Evolutionary conservation across 2,329 filamentous ascomycete genomes (phyloP), one percentile per base, ranked within the genome.

Genomic region (Aulographum hederae): DNA sequence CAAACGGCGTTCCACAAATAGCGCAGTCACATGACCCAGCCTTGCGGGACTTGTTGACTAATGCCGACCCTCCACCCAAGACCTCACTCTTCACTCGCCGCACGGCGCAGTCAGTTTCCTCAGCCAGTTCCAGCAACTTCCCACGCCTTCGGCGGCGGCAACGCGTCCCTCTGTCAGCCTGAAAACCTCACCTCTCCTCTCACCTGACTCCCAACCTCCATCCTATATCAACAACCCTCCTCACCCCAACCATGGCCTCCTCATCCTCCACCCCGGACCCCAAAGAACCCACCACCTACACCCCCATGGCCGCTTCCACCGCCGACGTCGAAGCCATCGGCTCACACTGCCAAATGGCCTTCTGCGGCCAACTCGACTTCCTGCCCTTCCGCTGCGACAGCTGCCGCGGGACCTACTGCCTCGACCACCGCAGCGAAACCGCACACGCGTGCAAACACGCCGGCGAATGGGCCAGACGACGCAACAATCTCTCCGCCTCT

Each of bases 311-410:
- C 46, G n/a, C n/a, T n/a, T 28, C 26, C 15, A 67, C 72, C 46
- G 66, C 65, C 50, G 85, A 94, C 56, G 76, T 85, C 30, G 76
- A 80, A 45, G 69, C 85, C 16, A 77, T 95, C 43, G 89, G 89
- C 54, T 71, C 71, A 38, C 85, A 94, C 61, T 98, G 89, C 67
- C 73, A 94, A 53, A 76, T 79, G 56, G 63, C 77, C 41, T 91
- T 82, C 63, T 98, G 89, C 64, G 78, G 85, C 51, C 79, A 89
- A 50, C 78, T 95, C 37, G 89, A 95, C 57, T 95, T 98, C 54
- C 71, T 98, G 4, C 89, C 89, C 3, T 95, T 95, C 55, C 68
- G 73, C 48, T 98, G 89, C 60, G 80, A 91, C 51, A 89, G 79
- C 43, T 98, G 89, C 58, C 68, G 59, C 46, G 63, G 64, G 2